phyloP scores from a whole-genome alignment of 352 stramenopile species.

The Phytophthora podocarpi region DNA sequence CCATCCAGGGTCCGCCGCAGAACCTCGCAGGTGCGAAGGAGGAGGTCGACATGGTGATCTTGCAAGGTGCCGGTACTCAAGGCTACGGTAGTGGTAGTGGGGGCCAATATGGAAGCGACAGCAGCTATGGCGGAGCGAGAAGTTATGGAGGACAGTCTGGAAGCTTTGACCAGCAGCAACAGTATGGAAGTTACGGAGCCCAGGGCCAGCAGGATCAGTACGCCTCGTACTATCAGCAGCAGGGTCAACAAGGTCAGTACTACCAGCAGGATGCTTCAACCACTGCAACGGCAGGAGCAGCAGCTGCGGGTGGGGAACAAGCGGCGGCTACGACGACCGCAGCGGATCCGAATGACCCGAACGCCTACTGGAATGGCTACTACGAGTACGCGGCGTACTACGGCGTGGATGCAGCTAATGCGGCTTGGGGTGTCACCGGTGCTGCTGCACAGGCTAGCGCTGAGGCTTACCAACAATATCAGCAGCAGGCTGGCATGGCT shows the following conservation, averaged over 20 bases:
- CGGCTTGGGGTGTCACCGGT: conserved; percentile 83
- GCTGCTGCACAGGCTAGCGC: conserved; percentile 71
- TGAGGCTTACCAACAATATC: conserved; percentile 76
- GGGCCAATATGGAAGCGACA: conserved; percentile 20
- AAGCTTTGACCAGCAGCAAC: conserved; percentile 61
- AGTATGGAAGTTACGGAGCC: conserved; percentile 46
- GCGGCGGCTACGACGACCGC: conserved; percentile 32
- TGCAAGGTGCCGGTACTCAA: conserved; percentile 68
- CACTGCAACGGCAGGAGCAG: conserved; percentile 10
- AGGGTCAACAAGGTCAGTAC: conserved; percentile 52
- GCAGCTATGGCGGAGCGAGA: conserved; percentile 28
- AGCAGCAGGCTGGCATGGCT: conserved; percentile 52
- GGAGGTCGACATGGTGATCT: conserved; percentile 81
- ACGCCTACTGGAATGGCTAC: conserved; percentile 90
- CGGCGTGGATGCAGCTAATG: conserved; percentile 83
- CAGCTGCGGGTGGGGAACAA: conserved; percentile 21
- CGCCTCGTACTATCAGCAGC: conserved; percentile 79
- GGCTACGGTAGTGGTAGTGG: conserved; percentile 35
- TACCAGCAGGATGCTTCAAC: conserved; percentile 54
- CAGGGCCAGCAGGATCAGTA: conserved; percentile 64
- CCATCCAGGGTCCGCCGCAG: conserved; percentile 70
- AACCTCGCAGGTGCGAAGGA: conserved; percentile 72
- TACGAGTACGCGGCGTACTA: conserved; percentile 92
- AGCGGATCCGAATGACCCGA: conserved; percentile 84
- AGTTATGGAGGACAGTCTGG: conserved; percentile 40